Base-by-base conservation (phyloP, 2,329 filamentous ascomycete species). In the Moelleriella libera region DNA sequence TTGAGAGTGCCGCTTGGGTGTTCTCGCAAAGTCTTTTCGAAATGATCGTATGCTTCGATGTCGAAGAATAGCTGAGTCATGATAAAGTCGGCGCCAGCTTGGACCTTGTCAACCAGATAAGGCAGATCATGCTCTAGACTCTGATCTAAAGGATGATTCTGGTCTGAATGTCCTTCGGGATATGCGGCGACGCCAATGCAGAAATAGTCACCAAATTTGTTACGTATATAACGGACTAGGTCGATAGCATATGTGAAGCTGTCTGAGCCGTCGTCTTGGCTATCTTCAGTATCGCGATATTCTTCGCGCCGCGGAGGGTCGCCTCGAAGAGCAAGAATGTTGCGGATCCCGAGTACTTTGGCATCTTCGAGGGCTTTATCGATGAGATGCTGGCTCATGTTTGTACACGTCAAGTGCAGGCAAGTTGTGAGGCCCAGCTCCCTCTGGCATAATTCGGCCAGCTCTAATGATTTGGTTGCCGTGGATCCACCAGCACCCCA, bases 31-130 rank as follows among this genome's bases (percentile, higher is more conserved):
- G 74, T 77, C 53, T 70, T 75, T 67, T 97, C 90, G 59, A 94
- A 97, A 34, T 71, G 71, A 48, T 82, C 76, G 61, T 94, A 98
- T 14, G 86, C 86, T 4, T 85, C 74, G 29, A 88, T 76, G 60
- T 97, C 88, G 64, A 95, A 98, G 66, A 96, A 97, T 7, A 98
- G 74, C 64, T 98, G 92, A 1, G 92, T 97, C 87, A 98, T 95
- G 65, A 98, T 85, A 60, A 98, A 98, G 66, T 97, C 89, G 45
- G 89, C 92, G 1, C 92, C 92, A 4, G 92, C 92, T 56, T 83
- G 74, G 1, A 83, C 84, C 73, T 98, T 98, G 55, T 95, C 88
- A 9, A 94, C 78, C 47, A 98, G 72, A 58, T 85, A 94, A 1
- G 89, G 86, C 50, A 98, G 67, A 65, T 98, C 92, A 52, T 85